Percentiles rank a stretch among this genome's conserved stretches.
Evolutionary conservation across 73 alveolate genomes (phyloP).

Genomic region (Paramecium bursaria): DNA sequence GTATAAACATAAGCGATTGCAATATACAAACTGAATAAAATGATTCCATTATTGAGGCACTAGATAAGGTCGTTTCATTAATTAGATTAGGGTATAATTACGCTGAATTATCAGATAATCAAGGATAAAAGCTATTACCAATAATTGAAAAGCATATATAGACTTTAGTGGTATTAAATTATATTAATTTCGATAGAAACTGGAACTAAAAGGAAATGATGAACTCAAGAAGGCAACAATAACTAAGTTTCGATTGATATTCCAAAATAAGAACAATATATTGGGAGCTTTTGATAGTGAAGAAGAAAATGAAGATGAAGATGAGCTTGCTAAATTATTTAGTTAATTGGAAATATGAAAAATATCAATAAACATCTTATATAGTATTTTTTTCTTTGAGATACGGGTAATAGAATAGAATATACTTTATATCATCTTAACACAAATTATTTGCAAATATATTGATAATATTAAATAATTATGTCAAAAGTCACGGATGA

Average conservation of each 20-base stretch:
- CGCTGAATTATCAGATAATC: constrained; percentile 64
- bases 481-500: too few species aligned
- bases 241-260: constrained; percentile 47
- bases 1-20: constrained; percentile 64
- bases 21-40: constrained; percentile 63
- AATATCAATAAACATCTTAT: too few species aligned
- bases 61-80: constrained; percentile 23
- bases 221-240: constrained; percentile 60
- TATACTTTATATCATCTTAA: too few species aligned
- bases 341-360: constrained; percentile 45
- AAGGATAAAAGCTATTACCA: constrained; percentile 46
- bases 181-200: constrained; percentile 13
- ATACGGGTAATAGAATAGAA: too few species aligned
- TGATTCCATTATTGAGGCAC: constrained; percentile 58
- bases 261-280: constrained; percentile 15
- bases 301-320: constrained; percentile 71
- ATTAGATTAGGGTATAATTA: constrained; percentile 63
- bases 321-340: constrained; percentile 51
- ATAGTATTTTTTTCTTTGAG: too few species aligned
- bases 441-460: too few species aligned
- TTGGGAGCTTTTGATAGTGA: constrained; percentile 69
- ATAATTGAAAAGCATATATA: constrained; percentile 26
- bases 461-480: too few species aligned
- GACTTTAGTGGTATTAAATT: constrained; percentile 31
- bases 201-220: constrained; percentile 71